phyloP scores from a whole-genome alignment of 2,329 filamentous ascomycete species.

The Botrytis galanthina region DNA sequence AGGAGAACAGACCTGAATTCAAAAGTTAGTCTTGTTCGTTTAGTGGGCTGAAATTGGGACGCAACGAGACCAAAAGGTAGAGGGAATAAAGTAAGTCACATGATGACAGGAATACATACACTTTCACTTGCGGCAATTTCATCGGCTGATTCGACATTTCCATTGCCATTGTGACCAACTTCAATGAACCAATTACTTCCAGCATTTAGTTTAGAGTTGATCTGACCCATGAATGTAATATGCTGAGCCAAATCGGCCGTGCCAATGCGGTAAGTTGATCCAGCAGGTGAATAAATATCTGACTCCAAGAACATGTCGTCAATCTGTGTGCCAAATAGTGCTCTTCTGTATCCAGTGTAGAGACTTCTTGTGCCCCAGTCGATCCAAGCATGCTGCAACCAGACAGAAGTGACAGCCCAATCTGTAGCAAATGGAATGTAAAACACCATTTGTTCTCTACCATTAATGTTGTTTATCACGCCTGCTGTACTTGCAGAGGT shows the following conservation, averaged over 20 bases:
- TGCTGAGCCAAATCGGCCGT: slow-evolving; percentile 48
- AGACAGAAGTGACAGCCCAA: slow-evolving; percentile 51
- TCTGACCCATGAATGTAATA: slow-evolving; percentile 43
- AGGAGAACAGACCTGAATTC: slow-evolving; percentile 24
- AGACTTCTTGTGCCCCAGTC: slow-evolving; percentile 59
- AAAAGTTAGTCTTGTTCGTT: not conserved
- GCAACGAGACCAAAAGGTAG: not conserved
- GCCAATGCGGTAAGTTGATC: slow-evolving; percentile 49
- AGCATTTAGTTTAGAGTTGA: slow-evolving; percentile 49
- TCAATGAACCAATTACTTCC: slow-evolving; percentile 54
- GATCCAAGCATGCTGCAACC: slow-evolving; percentile 60
- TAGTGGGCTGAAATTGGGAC: not conserved
- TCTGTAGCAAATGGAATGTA: slow-evolving; percentile 49
- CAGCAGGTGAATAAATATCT: slow-evolving; percentile 47
- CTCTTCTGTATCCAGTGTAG: slow-evolving; percentile 37
- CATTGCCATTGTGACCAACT: slow-evolving; percentile 56
- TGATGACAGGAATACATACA: not conserved
- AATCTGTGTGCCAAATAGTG: slow-evolving; percentile 39
- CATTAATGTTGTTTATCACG: slow-evolving; percentile 57
- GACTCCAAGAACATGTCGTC: slow-evolving; percentile 61
- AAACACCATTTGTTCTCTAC: slow-evolving; percentile 60
- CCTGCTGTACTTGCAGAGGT: slow-evolving; percentile 48
- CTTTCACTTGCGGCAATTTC: slow-evolving; percentile 40
- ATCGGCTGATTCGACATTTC: slow-evolving; percentile 45
- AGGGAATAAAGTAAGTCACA: not conserved